Base-by-base conservation (phyloP, 139 green algal species). In the Chlamydomonas schloesseri region DNA sequence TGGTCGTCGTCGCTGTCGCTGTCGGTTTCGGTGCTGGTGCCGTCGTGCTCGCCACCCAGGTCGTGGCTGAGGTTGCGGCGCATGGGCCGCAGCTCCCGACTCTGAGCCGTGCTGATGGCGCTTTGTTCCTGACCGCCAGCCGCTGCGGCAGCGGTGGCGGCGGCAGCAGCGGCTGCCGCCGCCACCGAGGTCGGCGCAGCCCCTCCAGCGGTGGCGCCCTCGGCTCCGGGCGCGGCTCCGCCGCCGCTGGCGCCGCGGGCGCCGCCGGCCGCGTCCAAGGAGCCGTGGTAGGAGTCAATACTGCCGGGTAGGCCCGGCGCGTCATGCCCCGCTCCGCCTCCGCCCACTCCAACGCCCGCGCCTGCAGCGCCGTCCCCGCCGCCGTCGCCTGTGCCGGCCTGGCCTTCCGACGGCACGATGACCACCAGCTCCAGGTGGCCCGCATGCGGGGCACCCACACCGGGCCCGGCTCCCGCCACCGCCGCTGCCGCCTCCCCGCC, bases 31-130 rank as follows among this genome's bases (percentile, higher is more conserved):
- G 76, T 57, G 76, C 60, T 83, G 60, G 60, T 83, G 5, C 75
- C 75, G 34, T 82, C 57, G 14, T 37, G 57, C 13, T 82, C 57
- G 18, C 31, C 24, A 33, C 57, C 36, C 37, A 83, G 58, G 34
- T 83, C 76, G 26, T 65, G 21, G 62, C 76, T 83, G 6, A 83
- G 57, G 26, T 83, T 73, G 9, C 76, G 60, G 29, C 76, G 76
- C 76, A 73, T 83, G 62, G 76, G 76, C 5, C 76, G 76, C 26
- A 83, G 76, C 60, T 83, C 76, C 10, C 69, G 69, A 33, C 33
- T n/a, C 69, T 29, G 8, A 14, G 34, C 42, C 42, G 42, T 50
- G 42, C 42, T 50, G 6, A 50, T 50, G 5, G 42, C 42, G 42
- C 6, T 50, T 8, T 13, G 42, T 8, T 50, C 42, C 42, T 50